Base-by-base conservation (phyloP, 352 stramenopile species). In the Pythium aristosporum region DNA sequence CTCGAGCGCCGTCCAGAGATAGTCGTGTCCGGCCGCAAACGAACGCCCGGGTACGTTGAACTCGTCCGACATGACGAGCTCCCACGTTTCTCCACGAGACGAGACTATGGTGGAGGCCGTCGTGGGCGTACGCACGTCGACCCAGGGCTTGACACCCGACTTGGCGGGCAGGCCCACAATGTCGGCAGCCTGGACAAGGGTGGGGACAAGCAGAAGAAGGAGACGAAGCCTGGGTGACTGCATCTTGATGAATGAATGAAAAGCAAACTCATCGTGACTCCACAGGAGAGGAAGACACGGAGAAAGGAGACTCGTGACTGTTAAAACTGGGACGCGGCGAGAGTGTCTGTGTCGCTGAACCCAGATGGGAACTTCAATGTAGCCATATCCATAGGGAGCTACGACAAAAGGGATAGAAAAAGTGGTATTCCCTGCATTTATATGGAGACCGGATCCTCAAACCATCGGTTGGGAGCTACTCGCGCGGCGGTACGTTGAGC, bases 21-120 rank as follows among this genome's bases (percentile, higher is more conserved):
- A 83, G 77, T 98, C 91, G 11, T 73, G 59, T n/a, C 91, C 91
- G 54, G 97, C 83, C 30, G 72, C 48, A 69, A 98, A 97, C 15
- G 51, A 73, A 11, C 91, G 74, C 39, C 75, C 74, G 2, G 84
- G 74, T 50, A 77, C 71, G 62, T 97, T 84, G 71, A 97, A 97
- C 71, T 97, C 90, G 71, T 97, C 90, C n/a, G 79, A 93, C 72
- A 95, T 92, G 8, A 89, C 74, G n/a, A 91, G 55, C 7, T 78
- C 47, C 63, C 69, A 78, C 41, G 39, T 57, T n/a, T 74, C 68
- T 25, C 72, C 72, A 23, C 70, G 66, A 13, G 70, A 76, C 12
- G 70, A 68, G 28, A 53, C 60, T 8, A 56, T 32, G 7, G 37
- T 66, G 32, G 61, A 61, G 36, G 30, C 43, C 15, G 48, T 53